Conservation (phyloP, 345 rosid genomes). For the Viola odorata region DNA sequence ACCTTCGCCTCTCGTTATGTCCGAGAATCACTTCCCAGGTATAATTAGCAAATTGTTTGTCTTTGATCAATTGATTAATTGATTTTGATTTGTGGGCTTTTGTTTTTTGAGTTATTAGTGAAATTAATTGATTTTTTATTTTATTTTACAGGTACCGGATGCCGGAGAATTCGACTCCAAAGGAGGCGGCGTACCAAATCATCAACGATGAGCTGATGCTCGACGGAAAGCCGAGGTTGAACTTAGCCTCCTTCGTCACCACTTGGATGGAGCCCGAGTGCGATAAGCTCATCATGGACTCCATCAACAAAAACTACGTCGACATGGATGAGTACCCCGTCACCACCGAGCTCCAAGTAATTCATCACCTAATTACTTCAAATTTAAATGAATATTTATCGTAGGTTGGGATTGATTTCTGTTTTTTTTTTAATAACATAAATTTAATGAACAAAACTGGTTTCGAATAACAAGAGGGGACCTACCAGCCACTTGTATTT, state of each 20-base stretch:
- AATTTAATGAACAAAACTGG: too few species aligned
- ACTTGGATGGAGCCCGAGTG: slow-evolving; percentile 26
- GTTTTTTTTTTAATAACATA: too few species aligned
- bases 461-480: too few species aligned
- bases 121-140: neutral
- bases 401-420: too few species aligned
- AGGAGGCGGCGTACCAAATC: slow-evolving; percentile 24
- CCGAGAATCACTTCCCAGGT: neutral
- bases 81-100: neutral
- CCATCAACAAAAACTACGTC: slow-evolving; percentile 22
- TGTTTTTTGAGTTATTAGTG: neutral
- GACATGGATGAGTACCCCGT: slow-evolving; percentile 32
- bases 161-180: slow-evolving; percentile 18
- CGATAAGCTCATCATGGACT: slow-evolving; percentile 18
- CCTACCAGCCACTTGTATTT: too few species aligned
- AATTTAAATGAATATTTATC: neutral
- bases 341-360: slow-evolving; percentile 22
- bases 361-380: neutral
- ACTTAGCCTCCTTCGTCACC: slow-evolving; percentile 21
- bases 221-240: slow-evolving; percentile 23
- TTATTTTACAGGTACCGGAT: slow-evolving; percentile 17
- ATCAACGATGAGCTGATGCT: slow-evolving; percentile 23
- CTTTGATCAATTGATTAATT: neutral
- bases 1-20: neutral
- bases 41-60: neutral